These are phyloP conservation scores for Orbilia quercus DNA, from an alignment of 2,329 filamentous ascomycete species.

Conservation along the genomic window DNA sequence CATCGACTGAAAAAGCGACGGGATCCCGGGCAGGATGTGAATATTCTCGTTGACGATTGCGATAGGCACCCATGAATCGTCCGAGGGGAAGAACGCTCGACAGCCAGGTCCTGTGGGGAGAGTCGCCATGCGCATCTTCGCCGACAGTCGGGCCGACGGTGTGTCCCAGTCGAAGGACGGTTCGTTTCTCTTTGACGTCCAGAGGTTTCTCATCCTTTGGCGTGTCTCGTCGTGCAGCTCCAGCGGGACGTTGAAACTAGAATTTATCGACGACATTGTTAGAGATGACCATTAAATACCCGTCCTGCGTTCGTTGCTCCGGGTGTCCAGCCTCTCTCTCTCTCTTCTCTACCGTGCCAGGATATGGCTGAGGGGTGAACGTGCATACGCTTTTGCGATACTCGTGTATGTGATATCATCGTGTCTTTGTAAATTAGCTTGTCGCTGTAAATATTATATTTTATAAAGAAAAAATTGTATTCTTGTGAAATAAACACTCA, in stretches of 20 bases:
- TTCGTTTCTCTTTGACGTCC: conserved; percentile 77
- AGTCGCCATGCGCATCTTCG: conserved; percentile 90
- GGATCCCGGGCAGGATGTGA: conserved; percentile 91
- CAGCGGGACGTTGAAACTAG: conserved; percentile 73
- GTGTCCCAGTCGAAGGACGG: conserved; percentile 83
- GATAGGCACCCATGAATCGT: conserved; percentile 91
- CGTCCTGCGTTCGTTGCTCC: neutral
- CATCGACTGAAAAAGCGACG: conserved; percentile 81
- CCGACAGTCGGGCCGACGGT: conserved; percentile 79
- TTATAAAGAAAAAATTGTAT: too few relatives aligned
- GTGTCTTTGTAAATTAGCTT: conserved; percentile 70
- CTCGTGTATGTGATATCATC: conserved; percentile 98
- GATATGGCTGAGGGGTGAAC: neutral
- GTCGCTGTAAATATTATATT: too few relatives aligned
- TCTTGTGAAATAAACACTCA: conserved; percentile 65
- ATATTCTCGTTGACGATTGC: conserved; percentile 90
- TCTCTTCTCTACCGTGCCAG: neutral
- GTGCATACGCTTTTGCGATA: conserved; percentile 80
- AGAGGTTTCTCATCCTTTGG: conserved; percentile 83
- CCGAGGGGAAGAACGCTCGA: conserved; percentile 81
- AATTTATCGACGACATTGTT: neutral
- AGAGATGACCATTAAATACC: neutral
- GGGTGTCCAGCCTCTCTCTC: too few relatives aligned
- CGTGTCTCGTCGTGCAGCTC: conserved; percentile 81
- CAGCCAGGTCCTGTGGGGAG: conserved; percentile 78